Evolutionary conservation across 2,329 filamentous ascomycete genomes (phyloP).

Genomic region (Drechslerella dactyloides): DNA sequence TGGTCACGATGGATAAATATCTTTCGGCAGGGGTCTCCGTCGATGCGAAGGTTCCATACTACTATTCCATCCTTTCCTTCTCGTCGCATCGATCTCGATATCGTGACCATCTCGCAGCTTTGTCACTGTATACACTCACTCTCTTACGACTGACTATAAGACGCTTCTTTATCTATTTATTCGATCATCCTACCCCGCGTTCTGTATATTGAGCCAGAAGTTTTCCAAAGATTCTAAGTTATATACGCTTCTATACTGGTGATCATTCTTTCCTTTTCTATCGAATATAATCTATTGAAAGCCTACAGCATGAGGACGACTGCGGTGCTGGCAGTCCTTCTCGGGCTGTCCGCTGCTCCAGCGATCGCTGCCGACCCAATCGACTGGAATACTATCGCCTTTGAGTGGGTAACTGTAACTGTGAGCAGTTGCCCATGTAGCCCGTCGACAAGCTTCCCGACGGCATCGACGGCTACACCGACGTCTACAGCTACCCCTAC

Average conservation of each 20-base stretch:
- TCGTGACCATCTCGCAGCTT: slow-evolving; percentile 16
- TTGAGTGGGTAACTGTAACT: slow-evolving; percentile 45
- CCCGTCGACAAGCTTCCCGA: not conserved
- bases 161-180: not conserved
- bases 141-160: not conserved
- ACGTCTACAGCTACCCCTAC: not conserved
- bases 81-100: slow-evolving; percentile 11
- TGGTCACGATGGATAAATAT: slow-evolving; percentile 37
- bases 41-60: slow-evolving; percentile 13
- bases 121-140: not conserved
- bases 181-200: not conserved
- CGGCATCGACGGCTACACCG: not conserved
- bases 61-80: slow-evolving; percentile 11
- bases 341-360: slow-evolving; percentile 13
- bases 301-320: slow-evolving; percentile 18
- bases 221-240: not conserved
- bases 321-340: slow-evolving; percentile 23
- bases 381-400: slow-evolving; percentile 37
- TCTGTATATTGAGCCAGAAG: not conserved
- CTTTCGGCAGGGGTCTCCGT: slow-evolving; percentile 8
- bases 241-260: not conserved
- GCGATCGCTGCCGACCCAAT: slow-evolving; percentile 26
- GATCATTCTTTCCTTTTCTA: not conserved
- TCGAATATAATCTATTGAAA: not conserved
- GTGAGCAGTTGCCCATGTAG: slow-evolving; percentile 13